These are phyloP conservation scores for Diplodia intermedia DNA, from an alignment of 2,329 filamentous ascomycete species.

Conservation along the genomic window DNA sequence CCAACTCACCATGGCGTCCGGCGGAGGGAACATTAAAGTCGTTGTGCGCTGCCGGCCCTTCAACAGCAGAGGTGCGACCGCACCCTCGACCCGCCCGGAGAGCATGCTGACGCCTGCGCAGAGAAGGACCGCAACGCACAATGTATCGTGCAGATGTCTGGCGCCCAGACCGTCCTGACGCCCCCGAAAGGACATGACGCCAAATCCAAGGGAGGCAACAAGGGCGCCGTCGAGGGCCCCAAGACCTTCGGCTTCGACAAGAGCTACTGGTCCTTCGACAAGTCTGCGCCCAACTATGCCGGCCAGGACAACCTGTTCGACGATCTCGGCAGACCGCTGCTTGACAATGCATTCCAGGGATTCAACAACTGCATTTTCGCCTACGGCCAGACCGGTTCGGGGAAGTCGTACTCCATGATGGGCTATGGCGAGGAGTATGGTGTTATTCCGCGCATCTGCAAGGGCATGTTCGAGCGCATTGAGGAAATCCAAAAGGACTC, in stretches of 20 bases:
- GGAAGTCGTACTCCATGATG: conserved; percentile 99
- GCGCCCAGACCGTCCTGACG: conserved; percentile 83
- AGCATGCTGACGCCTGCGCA: conserved; percentile 50
- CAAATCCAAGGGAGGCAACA: conserved; percentile 70
- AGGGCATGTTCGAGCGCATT: conserved; percentile 96
- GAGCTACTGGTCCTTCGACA: conserved; percentile 98
- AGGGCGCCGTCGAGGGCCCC: conserved; percentile 67
- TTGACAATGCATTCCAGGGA: conserved; percentile 97
- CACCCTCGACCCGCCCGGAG: background rate
- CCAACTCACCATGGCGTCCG: conserved; percentile 65
- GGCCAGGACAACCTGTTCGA: conserved; percentile 88
- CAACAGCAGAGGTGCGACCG: conserved; percentile 81
- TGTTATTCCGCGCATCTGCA: conserved; percentile 95
- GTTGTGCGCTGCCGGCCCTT: conserved; percentile 96
- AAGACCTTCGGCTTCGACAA: conserved; percentile 96
- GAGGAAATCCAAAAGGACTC: conserved; percentile 72
- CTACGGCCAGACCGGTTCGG: conserved; percentile 96
- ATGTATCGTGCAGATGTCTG: conserved; percentile 98
- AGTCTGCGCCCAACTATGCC: conserved; percentile 79
- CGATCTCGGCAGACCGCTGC: conserved; percentile 84
- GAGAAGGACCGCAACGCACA: conserved; percentile 89
- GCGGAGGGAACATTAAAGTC: conserved; percentile 98
- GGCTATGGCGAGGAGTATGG: conserved; percentile 95
- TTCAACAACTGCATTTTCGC: conserved; percentile 99
- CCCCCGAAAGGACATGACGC: conserved; percentile 66